A percentile compares a stretch with the other conserved stretches of the same genome.
Evolutionary conservation across 805 yeast genomes (phyloP).

Genomic region (Pichia sporocuriosa): DNA sequence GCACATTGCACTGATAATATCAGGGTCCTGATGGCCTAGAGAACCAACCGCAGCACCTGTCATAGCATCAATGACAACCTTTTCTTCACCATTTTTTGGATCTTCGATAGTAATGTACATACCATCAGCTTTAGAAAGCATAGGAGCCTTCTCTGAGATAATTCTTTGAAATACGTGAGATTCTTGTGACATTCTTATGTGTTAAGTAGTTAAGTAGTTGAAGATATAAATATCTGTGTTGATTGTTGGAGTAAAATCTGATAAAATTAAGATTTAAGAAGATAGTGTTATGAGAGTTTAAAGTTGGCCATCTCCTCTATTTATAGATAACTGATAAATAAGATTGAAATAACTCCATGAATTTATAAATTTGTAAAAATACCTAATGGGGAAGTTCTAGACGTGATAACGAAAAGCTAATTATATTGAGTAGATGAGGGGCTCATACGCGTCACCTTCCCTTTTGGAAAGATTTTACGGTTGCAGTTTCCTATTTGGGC

Average conservation of each 20-base stretch:
- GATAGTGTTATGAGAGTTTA: too few relatives aligned
- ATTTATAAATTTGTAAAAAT: too few relatives aligned
- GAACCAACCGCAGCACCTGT: conserved; percentile 53
- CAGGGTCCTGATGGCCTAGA: conserved; percentile 38
- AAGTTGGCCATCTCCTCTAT: too few relatives aligned
- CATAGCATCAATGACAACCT: conserved; percentile 35
- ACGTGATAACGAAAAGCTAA: too few relatives aligned
- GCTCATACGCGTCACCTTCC: too few relatives aligned
- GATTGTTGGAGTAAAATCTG: not conserved
- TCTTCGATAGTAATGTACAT: conserved; percentile 27
- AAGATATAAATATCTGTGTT: not conserved
- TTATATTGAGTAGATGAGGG: too few relatives aligned
- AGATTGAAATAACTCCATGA: too few relatives aligned
- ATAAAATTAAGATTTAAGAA: too few relatives aligned
- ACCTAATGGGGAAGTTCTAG: too few relatives aligned
- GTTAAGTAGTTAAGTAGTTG: not conserved
- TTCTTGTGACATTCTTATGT: conserved; percentile 11
- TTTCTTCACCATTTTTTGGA: conserved; percentile 33
- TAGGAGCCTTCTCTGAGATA: conserved; percentile 18
- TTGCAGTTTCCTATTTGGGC: too few relatives aligned
- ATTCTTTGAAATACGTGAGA: conserved; percentile 19
- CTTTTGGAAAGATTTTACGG: too few relatives aligned
- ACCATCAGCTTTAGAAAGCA: conserved; percentile 19
- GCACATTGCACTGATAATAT: conserved; percentile 34
- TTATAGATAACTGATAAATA: too few relatives aligned